phyloP scores from a whole-genome alignment of 106 monocot species.

The Dactylorhiza incarnata region DNA sequence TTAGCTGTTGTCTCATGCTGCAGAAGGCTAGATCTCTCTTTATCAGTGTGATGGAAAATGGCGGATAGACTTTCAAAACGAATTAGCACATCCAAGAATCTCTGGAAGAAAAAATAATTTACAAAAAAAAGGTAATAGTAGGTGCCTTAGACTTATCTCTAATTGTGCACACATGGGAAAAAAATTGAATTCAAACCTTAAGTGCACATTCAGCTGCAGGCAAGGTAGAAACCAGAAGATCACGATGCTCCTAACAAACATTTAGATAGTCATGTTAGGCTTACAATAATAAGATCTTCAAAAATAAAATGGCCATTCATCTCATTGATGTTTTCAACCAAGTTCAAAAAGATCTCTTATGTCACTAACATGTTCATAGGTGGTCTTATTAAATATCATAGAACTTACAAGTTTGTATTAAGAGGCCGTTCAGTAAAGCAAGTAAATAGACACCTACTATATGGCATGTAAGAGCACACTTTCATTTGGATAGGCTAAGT shows the following conservation, averaged over 20 bases:
- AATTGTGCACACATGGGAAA: not conserved
- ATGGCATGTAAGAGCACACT: not conserved
- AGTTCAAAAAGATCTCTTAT: not conserved
- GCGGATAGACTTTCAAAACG: conserved; percentile 64
- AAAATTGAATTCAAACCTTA: conserved; percentile 39
- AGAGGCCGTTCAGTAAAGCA: not conserved
- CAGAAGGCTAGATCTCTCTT: conserved; percentile 71
- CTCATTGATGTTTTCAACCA: not conserved
- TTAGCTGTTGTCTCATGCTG: conserved; percentile 81
- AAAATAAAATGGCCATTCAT: not conserved
- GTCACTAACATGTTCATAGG: not conserved
- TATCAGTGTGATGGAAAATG: conserved; percentile 64
- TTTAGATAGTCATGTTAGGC: not conserved
- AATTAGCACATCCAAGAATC: conserved; percentile 59
- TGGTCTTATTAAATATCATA: not conserved
- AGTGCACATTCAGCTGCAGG: conserved; percentile 70
- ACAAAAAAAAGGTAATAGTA: conserved; percentile 7
- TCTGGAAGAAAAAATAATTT: too few relatives aligned
- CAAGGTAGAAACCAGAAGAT: conserved; percentile 72
- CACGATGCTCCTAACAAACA: conserved; percentile 82
- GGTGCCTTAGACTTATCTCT: not conserved
- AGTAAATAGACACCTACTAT: not conserved
- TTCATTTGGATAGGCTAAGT: not conserved
- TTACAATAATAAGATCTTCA: not conserved
- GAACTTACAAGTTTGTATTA: not conserved